Conservation (phyloP, 1,284 basidiomycete genomes). For the Mycosarcoma maydis region DNA sequence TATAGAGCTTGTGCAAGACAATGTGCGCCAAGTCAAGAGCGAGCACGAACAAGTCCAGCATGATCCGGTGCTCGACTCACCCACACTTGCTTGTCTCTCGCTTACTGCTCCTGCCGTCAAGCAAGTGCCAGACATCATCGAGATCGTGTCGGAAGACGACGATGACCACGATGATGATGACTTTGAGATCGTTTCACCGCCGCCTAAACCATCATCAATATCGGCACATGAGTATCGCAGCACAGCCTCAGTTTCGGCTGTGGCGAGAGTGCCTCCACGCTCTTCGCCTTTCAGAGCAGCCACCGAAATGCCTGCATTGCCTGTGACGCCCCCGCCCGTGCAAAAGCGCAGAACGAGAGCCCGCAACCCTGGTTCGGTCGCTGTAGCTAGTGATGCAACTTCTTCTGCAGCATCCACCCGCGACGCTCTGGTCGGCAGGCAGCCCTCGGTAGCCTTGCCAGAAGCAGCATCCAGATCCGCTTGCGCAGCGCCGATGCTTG, state of each 20-base stretch:
- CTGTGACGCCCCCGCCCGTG: constrained; percentile 13
- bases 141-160: constrained; percentile 50
- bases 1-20: background rate
- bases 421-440: constrained; percentile 27
- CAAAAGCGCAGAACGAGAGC: constrained; percentile 10
- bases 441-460: constrained; percentile 26
- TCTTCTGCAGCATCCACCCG: constrained; percentile 4
- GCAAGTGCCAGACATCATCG: constrained; percentile 28
- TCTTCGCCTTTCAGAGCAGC: constrained; percentile 13
- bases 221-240: background rate
- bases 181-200: constrained; percentile 31
- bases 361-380: constrained; percentile 25
- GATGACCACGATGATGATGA: constrained; percentile 23
- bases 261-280: background rate
- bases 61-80: constrained; percentile 18
- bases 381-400: constrained; percentile 12
- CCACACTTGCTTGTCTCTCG: constrained; percentile 8
- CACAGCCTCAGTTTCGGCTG: background rate
- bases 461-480: constrained; percentile 16
- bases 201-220: background rate
- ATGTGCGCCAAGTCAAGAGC: constrained; percentile 2
- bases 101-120: constrained; percentile 6
- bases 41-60: constrained; percentile 5
- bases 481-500: constrained; percentile 11
- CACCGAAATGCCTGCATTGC: constrained; percentile 3